Evolutionary conservation across 345 rosid species (phyloP).

Genomic region (Brassica napus): DNA sequence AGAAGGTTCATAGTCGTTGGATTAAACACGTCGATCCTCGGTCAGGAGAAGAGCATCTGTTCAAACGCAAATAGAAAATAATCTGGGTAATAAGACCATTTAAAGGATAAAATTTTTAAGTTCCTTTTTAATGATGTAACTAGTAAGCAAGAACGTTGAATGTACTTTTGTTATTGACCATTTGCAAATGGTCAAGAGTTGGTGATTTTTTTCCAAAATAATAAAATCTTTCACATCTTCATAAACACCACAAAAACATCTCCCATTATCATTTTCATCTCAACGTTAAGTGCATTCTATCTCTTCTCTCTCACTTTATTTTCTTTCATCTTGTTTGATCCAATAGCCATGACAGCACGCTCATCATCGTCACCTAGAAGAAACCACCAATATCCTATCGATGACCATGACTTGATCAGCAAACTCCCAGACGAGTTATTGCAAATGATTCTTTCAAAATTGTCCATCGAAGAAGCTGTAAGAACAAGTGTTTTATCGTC

Average conservation of each 20-base stretch:
- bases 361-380: neutral
- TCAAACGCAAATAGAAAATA: slow-evolving; percentile 38
- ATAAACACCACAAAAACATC: neutral
- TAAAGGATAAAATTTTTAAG: neutral
- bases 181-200: neutral
- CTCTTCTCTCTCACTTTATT: neutral
- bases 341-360: neutral
- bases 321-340: neutral
- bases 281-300: neutral
- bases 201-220: neutral
- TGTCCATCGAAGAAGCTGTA: slow-evolving; percentile 1
- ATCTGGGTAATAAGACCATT: neutral
- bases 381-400: neutral
- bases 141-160: neutral
- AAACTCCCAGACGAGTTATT: neutral
- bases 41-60: slow-evolving; percentile 78
- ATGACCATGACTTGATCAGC: neutral
- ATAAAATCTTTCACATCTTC: neutral
- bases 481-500: slow-evolving; percentile 3
- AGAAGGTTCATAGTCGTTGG: slow-evolving; percentile 63
- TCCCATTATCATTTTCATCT: neutral
- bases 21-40: slow-evolving; percentile 57
- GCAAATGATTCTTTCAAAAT: neutral
- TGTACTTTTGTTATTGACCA: neutral
- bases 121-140: neutral